Conservation (phyloP, 192 early-diverging fungal genomes). For the Podila horticola region DNA sequence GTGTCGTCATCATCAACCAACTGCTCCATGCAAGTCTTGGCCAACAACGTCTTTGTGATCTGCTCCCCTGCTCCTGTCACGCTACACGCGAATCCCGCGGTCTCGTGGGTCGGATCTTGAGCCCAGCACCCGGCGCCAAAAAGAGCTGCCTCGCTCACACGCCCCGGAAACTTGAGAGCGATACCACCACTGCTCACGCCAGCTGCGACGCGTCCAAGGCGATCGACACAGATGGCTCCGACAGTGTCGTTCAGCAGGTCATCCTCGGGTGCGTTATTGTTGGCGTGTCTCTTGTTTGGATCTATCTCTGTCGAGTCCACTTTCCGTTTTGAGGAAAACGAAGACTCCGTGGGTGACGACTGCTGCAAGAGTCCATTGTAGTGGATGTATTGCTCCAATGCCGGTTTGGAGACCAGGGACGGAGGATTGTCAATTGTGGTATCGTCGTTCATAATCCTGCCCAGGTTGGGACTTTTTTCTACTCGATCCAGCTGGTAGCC, state of each 20-base stretch:
- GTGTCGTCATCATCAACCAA: constrained; percentile 11
- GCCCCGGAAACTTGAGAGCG: constrained; percentile 82
- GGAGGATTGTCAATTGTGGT: background rate
- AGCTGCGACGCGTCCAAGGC: constrained; percentile 67
- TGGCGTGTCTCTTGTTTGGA: background rate
- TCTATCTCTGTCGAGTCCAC: background rate
- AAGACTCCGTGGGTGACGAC: background rate
- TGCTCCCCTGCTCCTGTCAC: constrained; percentile 87
- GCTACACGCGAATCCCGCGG: constrained; percentile 68
- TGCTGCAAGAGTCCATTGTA: background rate
- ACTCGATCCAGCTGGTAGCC: constrained; percentile 13
- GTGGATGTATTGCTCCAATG: background rate
- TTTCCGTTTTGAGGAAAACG: constrained; percentile 16
- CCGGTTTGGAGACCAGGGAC: background rate
- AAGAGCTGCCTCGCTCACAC: constrained; percentile 89
- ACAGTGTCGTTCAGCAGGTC: constrained; percentile 81
- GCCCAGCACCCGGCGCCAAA: constrained; percentile 89
- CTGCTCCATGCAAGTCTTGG: constrained; percentile 62
- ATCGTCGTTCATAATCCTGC: background rate
- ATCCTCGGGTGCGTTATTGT: background rate
- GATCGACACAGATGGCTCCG: constrained; percentile 83
- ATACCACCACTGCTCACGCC: constrained; percentile 92
- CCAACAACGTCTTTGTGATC: constrained; percentile 80
- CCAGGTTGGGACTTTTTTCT: background rate
- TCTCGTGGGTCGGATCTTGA: constrained; percentile 45